A percentile compares a stretch with the other conserved stretches of the same genome.
Evolutionary conservation across 768 basidiomycete genomes (phyloP).

Genomic region (Mycena sanguinolenta): DNA sequence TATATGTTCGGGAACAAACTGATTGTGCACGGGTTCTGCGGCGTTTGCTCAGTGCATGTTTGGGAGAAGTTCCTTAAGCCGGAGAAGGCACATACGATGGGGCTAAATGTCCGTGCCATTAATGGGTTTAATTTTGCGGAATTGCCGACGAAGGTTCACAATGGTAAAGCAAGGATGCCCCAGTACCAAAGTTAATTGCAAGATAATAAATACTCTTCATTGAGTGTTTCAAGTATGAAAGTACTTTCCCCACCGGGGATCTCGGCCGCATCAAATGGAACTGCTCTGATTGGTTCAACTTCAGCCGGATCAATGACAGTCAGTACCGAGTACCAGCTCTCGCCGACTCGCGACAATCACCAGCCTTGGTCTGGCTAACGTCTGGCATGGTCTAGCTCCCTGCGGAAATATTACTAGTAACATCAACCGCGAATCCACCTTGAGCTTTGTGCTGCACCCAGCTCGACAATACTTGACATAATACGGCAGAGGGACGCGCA

Average conservation of each 20-base stretch:
- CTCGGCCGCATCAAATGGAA: not conserved
- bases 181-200: not conserved
- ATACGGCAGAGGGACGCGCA: not conserved
- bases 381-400: not conserved
- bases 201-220: too few species aligned
- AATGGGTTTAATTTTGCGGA: not conserved
- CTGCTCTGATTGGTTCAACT: not conserved
- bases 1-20: constrained; percentile 8
- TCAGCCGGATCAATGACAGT: too few species aligned
- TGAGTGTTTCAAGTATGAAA: too few species aligned
- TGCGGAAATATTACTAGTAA: too few species aligned
- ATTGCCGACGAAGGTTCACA: constrained; percentile 19
- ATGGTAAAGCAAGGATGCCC: constrained; percentile 4
- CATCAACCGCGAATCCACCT: too few species aligned
- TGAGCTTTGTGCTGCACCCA: not conserved
- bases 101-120: constrained; percentile 19
- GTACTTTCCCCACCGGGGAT: not conserved
- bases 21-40: constrained; percentile 23
- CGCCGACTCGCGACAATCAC: too few species aligned
- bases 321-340: not conserved
- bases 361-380: too few species aligned
- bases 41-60: constrained; percentile 14
- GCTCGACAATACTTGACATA: not conserved
- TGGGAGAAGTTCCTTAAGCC: constrained; percentile 27
- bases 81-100: constrained; percentile 10